A percentile compares a stretch with the other conserved stretches of the same genome.
phyloP scores from a whole-genome alignment of 2,329 filamentous ascomycete species.

The Endocalyx cinctus region DNA sequence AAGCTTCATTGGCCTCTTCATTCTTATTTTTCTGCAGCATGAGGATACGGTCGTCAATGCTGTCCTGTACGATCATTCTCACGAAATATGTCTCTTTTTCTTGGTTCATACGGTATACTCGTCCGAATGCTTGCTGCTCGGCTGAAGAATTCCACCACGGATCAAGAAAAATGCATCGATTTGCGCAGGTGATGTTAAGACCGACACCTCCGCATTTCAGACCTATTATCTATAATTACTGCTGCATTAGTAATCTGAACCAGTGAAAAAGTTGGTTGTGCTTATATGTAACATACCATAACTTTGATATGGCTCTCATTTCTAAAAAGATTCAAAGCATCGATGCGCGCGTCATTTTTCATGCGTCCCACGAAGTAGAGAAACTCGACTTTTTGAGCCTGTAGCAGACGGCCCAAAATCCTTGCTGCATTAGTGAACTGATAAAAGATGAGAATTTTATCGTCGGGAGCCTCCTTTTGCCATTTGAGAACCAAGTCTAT shows the following conservation, averaged over 20 bases:
- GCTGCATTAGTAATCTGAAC: constrained; percentile 2
- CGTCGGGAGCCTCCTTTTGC: constrained; percentile 7
- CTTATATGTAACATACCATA: constrained; percentile 36
- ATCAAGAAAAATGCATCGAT: constrained; percentile 51
- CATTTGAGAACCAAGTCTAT: constrained; percentile 8
- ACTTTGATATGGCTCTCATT: constrained; percentile 19
- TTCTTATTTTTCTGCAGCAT: constrained; percentile 7
- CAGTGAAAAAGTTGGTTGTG: too few relatives aligned
- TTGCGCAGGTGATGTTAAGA: constrained; percentile 39
- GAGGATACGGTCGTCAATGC: constrained; percentile 8
- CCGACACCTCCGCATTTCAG: constrained; percentile 32
- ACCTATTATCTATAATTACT: constrained; percentile 26
- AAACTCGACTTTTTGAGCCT: constrained; percentile 25
- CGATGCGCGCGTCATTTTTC: constrained; percentile 3
- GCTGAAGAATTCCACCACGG: constrained; percentile 57
- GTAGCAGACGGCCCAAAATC: constrained; percentile 32
- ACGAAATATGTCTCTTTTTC: constrained; percentile 53
- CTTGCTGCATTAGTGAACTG: constrained; percentile 21
- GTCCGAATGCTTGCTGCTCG: constrained; percentile 58
- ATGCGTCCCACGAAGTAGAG: constrained; percentile 33
- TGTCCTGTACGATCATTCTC: constrained; percentile 39
- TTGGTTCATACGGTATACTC: constrained; percentile 64
- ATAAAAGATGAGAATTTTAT: constrained; percentile 12
- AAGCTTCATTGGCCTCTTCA: too few relatives aligned
- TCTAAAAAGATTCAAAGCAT: constrained; percentile 22